Base-by-base conservation (phyloP, 1,139 yeast species). In the Suhomyces choctaworum region DNA sequence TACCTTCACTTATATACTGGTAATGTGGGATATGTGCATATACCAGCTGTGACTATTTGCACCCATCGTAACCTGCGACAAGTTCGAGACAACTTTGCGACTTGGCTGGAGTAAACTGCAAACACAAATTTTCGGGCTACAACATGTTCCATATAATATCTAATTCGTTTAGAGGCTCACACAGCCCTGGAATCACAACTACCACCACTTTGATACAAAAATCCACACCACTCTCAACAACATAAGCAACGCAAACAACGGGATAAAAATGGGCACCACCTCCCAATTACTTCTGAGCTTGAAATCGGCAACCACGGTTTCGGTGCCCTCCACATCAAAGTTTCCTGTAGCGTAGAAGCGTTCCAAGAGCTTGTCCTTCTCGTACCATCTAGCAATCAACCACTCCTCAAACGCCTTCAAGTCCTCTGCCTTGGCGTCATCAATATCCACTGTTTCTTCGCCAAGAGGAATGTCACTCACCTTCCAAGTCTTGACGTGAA, bases 331-430 rank as follows among this genome's bases (percentile, higher is more conserved):
- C 3, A 56, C 60, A n/a, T 27, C 33, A 47, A 86, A 82, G 3
- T 64, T 52, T 3, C 95, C 95, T 3, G 68, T 62, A 20, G 63
- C 54, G 51, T 78, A 82, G 51, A 76, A 86, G 22, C 60, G 54
- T 10, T 73, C 78, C 78, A 92, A 67, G 38, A 82, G 57, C 30
- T 58, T 60, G 58, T 92, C 97, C 58, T 92, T 92, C 44, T 79
- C 82, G 28, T 66, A 56, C 97, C 97, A 92, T n/a, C 78, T 62
- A 2, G 72, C 62, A 44, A 70, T 72, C 31, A 92, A 60, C 98
- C 98, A 92, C 20, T 70, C 60, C 40, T 82, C 88, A 54, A 92
- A 89, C 10, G 42, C 44, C 30, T 58, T 51, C 47, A 73, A 58
- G 37, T 64, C 69, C 36, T 67, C 74, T 3, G 54, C 58, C 7